Evolutionary conservation across 2,329 filamentous ascomycete species (phyloP), one percentile per base, ranked within the genome.

Genomic region (Dryadomyces quercivorus): DNA sequence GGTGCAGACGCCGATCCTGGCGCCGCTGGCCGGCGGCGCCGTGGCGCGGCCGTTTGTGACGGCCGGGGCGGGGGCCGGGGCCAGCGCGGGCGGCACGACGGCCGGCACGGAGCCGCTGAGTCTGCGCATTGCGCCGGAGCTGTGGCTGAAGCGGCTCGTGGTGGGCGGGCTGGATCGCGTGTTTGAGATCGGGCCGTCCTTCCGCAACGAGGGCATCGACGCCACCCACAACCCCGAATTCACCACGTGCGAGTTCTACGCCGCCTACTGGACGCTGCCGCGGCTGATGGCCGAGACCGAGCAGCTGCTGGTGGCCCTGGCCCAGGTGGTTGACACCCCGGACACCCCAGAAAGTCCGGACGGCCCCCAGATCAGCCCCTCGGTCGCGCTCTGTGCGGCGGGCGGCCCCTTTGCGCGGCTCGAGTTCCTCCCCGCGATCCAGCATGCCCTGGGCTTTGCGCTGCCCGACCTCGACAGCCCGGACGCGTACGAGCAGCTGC

Each of bases 211-310:
- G 72, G 88, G 89, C 67, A 72, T 95, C 40, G 91, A 96, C 67
- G 80, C 79, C 34, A 95, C 89, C 0, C 93, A 98, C 67, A 98
- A 98, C 65, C 92, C 93, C 0, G 93, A 98, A 66, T 98, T 97
- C 70, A 93, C 88, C 47, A 97, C 88, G 57, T 97, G 92, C 73
- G 93, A 98, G 70, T 97, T 95, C 70, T 98, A 98, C 70, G 84
- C 86, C 58, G 85, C 91, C 2, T 94, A 91, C 63, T 82, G 85
- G 57, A 86, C 85, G 59, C 76, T 96, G 0, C 72, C 82, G 40
- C 80, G 87, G 45, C 72, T 97, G 51, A 90, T 95, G 64, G 65
- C 69, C 20, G 80, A 83, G 65, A 97, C 92, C 1, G 86, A 93
- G 66, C 72, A 76, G 15, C 69, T 97, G 50, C 69, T 96, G 36